phyloP scores from a whole-genome alignment of 371 early-diverging fungal genomes.

The Polyrhizophydium stewartii region DNA sequence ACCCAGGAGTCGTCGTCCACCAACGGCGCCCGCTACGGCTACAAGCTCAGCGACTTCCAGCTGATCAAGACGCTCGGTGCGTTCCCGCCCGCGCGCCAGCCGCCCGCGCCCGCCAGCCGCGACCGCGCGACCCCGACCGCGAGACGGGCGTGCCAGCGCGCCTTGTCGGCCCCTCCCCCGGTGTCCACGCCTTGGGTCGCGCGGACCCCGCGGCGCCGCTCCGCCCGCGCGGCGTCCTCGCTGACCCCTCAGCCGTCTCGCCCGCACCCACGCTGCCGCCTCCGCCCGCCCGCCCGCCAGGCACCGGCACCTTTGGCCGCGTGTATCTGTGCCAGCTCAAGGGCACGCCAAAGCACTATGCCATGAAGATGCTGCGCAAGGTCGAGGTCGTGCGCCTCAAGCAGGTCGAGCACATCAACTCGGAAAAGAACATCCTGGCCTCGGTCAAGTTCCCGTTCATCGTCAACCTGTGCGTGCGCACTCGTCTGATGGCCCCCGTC shows the following conservation, averaged over 20 bases:
- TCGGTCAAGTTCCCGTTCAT: conserved; percentile 89
- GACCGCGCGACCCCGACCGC: no score
- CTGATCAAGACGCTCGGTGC: conserved; percentile 59
- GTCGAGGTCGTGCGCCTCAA: conserved; percentile 85
- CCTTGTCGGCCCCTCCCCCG: no score
- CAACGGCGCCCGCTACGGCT: conserved; percentile 33
- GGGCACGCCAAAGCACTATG: conserved; percentile 69
- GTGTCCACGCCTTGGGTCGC: no score
- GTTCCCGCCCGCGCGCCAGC: no score
- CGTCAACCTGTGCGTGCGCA: conserved; percentile 70
- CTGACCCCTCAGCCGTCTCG: no score
- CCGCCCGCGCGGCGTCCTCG: no score
- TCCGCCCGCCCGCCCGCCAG: no score
- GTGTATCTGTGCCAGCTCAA: conserved; percentile 76
- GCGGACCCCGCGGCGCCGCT: no score
- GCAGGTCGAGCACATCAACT: conserved; percentile 95
- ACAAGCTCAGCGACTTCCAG: conserved; percentile 50
- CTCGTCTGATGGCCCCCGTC: neutral
- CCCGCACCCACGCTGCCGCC: no score
- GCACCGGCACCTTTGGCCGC: conserved; percentile 91
- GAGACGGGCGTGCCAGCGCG: no score
- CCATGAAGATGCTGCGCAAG: conserved; percentile 94
- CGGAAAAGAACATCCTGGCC: conserved; percentile 90
- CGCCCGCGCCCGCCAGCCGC: no score
- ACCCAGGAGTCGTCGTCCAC: no score